Evolutionary conservation across 1,139 yeast species (phyloP), one percentile per base, ranked within the genome.

Genomic region (Geotrichum histeridarum): DNA sequence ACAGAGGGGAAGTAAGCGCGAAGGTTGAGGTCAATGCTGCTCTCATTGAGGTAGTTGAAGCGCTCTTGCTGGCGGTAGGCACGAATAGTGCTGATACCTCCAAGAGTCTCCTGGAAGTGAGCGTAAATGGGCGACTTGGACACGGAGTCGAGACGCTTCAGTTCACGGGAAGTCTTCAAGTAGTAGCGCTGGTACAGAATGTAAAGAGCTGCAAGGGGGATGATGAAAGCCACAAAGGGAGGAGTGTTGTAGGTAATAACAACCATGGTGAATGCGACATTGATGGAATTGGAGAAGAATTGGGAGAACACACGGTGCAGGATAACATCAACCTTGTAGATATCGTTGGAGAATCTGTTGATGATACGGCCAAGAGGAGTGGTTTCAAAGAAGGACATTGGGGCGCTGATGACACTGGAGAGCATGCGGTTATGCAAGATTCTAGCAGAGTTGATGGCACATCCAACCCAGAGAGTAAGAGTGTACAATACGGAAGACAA

Each of bases 371-470:
- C 90, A 60, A 83, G 70, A 6, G 90, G 90, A 0, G 88, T 83
- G 0, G 83, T 77, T 63, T 84, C 90, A 60, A 83, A 74, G 61
- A 75, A 84, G 1, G 81, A 67, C 86, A 82, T 81, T 36, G 90
- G 95, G 53, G 84, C 86, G 61, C 90, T 78, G 60, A 91, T 72
- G 12, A 93, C 94, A 59, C 88, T 75, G 42, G 73, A 71, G 1
- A 95, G 84, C 98, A 94, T 91, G 37, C 72, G 70, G 59, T 84
- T 80, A 70, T 93, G 99, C 57, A 93, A 76, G 56, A 75, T 78
- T 55, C 75, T 82, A 4, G 97, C 84, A 68, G 96, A 88, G 68
- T 76, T 80, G 35, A 89, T 79, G 78, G 67, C 88, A 90, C 35
- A 77, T 63, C 64, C 89, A 77, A 0, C 80, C 72, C 50, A 84